Base-by-base conservation (phyloP, 768 basidiomycete genomes). In the Cyclocybe aegerita region DNA sequence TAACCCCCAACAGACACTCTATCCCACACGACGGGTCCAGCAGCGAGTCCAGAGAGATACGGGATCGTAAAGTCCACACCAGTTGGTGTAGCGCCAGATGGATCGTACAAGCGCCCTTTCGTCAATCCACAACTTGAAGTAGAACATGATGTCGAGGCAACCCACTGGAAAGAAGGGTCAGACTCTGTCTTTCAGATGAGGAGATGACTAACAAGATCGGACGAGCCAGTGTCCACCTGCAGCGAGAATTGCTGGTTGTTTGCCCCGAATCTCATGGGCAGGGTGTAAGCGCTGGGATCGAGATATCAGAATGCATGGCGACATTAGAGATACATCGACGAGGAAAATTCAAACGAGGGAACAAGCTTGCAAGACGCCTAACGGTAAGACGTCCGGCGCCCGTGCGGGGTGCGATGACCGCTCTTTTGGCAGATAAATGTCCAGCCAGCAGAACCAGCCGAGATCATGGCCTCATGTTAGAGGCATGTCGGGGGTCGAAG, bases 211-310 rank as follows among this genome's bases (percentile, higher is more conserved):
- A 90, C 88, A 17, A 90, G 72, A 68, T 93, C 90, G 0, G 88
- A 88, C 0, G 90, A 91, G 29, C 90, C 90, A 0, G 86, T 89
- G 58, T 93, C 90, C 34, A 92, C 77, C 60, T 90, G 88, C 2
- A 91, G 67, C 5, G 78, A 82, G 16, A 86, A 66, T 16, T 73
- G 75, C 48, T 86, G 77, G 31, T 60, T 60, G 7, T 62, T 66
- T 6, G 64, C 46, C 9, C 89, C 88, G 16, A 89, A 70, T 14
- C 60, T 65, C 4, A 86, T 69, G 3, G 81, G 73, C n/a, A 88
- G 65, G 2, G 83, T 83, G 62, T 91, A 90, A 4, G 79, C 74
- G 23, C 88, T 90, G 58, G 23, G 23, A 23, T 43, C 1, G 15
- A 15, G 7, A 43, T 15, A 32, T 11, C 6, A 9, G 17, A 12